Evolutionary conservation across 768 basidiomycete species (phyloP).

Genomic region (Podaxis sp.): DNA sequence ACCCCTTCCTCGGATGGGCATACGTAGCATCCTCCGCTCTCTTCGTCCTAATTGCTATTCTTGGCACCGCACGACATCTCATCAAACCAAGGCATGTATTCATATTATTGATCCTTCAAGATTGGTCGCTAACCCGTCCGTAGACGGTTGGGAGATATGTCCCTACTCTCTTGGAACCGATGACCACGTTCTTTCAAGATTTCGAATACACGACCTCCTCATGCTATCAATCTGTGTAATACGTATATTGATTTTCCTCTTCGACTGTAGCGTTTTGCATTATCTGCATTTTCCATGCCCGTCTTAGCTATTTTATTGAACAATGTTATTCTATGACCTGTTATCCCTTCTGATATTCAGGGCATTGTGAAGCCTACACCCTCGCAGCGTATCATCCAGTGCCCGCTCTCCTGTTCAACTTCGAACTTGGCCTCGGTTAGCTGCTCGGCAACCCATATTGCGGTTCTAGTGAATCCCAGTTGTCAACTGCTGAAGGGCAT

Average conservation of each 20-base stretch:
- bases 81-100: slow-evolving; percentile 79
- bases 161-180: slow-evolving; percentile 82
- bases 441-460: slow-evolving; percentile 71
- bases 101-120: background rate
- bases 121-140: slow-evolving; percentile 12
- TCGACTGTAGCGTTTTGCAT: background rate
- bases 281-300: background rate
- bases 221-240: slow-evolving; percentile 27
- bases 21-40: slow-evolving; percentile 88
- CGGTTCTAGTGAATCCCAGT: slow-evolving; percentile 39
- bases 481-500: background rate
- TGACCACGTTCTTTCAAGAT: slow-evolving; percentile 23
- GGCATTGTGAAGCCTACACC: slow-evolving; percentile 59
- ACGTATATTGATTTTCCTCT: slow-evolving; percentile 4
- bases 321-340: slow-evolving; percentile 6
- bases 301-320: background rate
- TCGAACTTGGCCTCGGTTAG: slow-evolving; percentile 67
- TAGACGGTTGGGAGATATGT: slow-evolving; percentile 86
- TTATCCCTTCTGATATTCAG: background rate
- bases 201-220: slow-evolving; percentile 9
- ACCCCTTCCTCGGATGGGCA: slow-evolving; percentile 97
- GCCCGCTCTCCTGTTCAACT: slow-evolving; percentile 40
- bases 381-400: slow-evolving; percentile 52
- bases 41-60: slow-evolving; percentile 84
- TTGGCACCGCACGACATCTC: slow-evolving; percentile 88